These are phyloP conservation scores for Phytopythium kandeliae DNA, from an alignment of 352 stramenopile species.

Conservation along the genomic window DNA sequence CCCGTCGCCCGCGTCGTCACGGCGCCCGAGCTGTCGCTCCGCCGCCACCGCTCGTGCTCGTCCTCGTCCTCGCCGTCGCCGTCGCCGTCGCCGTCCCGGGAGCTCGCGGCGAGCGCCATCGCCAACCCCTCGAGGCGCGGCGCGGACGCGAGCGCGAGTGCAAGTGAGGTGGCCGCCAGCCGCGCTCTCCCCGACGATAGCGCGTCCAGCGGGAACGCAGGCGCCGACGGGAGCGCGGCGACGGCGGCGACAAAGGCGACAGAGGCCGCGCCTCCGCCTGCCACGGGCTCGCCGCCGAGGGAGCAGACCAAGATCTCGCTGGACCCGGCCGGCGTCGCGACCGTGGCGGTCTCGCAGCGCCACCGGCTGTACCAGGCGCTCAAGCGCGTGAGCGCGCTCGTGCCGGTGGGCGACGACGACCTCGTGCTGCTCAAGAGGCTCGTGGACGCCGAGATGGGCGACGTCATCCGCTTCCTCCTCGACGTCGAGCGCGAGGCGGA, in stretches of 20 bases:
- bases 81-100: too few relatives aligned
- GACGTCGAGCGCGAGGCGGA: constrained; percentile 37
- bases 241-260: background rate
- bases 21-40: constrained; percentile 7
- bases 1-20: constrained; percentile 6
- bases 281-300: constrained; percentile 15
- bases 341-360: constrained; percentile 44
- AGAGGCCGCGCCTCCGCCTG: too few relatives aligned
- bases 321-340: constrained; percentile 22
- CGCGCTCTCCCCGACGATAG: too few relatives aligned
- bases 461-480: constrained; percentile 59
- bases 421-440: constrained; percentile 65
- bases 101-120: background rate
- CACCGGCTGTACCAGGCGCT: constrained; percentile 62
- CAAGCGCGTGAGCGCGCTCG: constrained; percentile 41
- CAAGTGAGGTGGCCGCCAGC: too few relatives aligned
- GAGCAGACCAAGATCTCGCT: constrained; percentile 60
- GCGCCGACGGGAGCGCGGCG: background rate
- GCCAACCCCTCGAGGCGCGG: background rate
- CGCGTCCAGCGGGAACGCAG: too few relatives aligned
- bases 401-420: constrained; percentile 50
- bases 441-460: constrained; percentile 62
- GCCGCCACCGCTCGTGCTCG: constrained; percentile 1
- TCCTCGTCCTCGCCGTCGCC: background rate
- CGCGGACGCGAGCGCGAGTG: background rate